These are phyloP conservation scores for Chaetoscypha palmicola DNA, from an alignment of 2,329 filamentous ascomycete species.

Conservation along the genomic window DNA sequence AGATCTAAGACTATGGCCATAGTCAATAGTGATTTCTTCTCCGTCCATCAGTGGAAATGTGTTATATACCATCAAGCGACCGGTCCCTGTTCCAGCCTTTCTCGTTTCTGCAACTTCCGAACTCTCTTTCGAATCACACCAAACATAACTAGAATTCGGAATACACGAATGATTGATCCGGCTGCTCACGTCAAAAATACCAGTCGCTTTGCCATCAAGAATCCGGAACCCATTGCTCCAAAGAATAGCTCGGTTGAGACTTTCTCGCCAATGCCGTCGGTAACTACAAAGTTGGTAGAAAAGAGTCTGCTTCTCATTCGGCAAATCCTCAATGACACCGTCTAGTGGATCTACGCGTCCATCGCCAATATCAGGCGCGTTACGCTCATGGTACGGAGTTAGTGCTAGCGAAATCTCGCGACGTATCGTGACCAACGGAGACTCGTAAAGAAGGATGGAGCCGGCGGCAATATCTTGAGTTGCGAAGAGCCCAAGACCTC, in stretches of 20 bases:
- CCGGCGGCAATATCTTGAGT: constrained; percentile 15
- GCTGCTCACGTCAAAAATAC: constrained; percentile 20
- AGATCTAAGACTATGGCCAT: constrained; percentile 18
- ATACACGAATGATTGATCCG: constrained; percentile 21
- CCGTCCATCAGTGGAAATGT: constrained; percentile 16
- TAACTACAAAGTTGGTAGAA: background rate
- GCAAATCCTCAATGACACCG: background rate
- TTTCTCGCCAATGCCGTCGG: constrained; percentile 6
- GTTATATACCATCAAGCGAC: constrained; percentile 22
- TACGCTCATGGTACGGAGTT: background rate
- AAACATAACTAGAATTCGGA: constrained; percentile 20
- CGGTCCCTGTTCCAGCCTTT: constrained; percentile 7
- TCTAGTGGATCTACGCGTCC: constrained; percentile 12
- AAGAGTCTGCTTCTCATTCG: background rate
- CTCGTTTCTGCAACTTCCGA: constrained; percentile 15
- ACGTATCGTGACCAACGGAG: constrained; percentile 18
- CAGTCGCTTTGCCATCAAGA: constrained; percentile 14
- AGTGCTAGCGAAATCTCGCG: background rate
- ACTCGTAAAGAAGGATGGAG: constrained; percentile 19
- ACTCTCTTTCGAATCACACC: constrained; percentile 16
- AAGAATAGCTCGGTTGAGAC: constrained; percentile 16
- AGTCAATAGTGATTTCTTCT: constrained; percentile 27
- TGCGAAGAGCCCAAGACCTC: constrained; percentile 22
- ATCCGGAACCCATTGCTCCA: constrained; percentile 23
- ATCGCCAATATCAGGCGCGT: background rate